Percentiles rank a stretch among this genome's conserved stretches.
Conservation (phyloP, 805 yeast genomes). For the Ogataea degrootiae region DNA sequence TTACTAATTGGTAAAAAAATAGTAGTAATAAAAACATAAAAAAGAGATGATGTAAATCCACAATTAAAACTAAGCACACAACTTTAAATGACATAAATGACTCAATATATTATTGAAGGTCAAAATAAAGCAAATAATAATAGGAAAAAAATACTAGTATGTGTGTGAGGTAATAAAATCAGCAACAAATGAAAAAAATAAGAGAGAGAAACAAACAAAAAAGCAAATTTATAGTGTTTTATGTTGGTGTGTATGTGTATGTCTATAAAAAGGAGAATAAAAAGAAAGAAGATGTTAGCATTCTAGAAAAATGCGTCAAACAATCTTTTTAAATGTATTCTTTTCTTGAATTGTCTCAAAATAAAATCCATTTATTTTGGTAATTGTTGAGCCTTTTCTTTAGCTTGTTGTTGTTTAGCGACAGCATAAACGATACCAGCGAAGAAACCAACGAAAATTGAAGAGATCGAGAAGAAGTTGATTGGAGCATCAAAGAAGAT, state of each 20-base stretch:
- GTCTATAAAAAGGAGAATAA: too few relatives aligned
- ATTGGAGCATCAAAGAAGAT: slow-evolving; percentile 92
- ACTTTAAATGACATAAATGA: too few relatives aligned
- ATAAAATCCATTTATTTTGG: slow-evolving; percentile 25
- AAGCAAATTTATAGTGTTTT: too few relatives aligned
- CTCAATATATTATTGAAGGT: not conserved
- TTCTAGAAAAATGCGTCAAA: too few relatives aligned
- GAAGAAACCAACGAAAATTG: slow-evolving; percentile 88
- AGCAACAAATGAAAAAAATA: not conserved
- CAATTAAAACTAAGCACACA: too few relatives aligned
- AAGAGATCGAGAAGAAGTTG: slow-evolving; percentile 83
- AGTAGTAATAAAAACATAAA: too few relatives aligned
- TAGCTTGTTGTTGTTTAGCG: slow-evolving; percentile 87
- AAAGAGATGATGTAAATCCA: too few relatives aligned
- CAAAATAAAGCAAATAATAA: not conserved
- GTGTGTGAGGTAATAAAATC: too few relatives aligned
- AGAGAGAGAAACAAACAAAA: not conserved
- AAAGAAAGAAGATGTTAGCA: too few relatives aligned
- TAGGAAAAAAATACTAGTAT: not conserved
- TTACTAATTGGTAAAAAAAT: too few relatives aligned
- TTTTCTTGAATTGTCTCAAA: not conserved
- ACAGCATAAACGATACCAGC: slow-evolving; percentile 96
- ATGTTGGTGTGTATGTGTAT: too few relatives aligned
- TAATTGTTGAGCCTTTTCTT: slow-evolving; percentile 31
- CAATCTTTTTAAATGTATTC: too few relatives aligned